phyloP scores from a whole-genome alignment of 208 protist genomes.

The Leishmania amazonensis region DNA sequence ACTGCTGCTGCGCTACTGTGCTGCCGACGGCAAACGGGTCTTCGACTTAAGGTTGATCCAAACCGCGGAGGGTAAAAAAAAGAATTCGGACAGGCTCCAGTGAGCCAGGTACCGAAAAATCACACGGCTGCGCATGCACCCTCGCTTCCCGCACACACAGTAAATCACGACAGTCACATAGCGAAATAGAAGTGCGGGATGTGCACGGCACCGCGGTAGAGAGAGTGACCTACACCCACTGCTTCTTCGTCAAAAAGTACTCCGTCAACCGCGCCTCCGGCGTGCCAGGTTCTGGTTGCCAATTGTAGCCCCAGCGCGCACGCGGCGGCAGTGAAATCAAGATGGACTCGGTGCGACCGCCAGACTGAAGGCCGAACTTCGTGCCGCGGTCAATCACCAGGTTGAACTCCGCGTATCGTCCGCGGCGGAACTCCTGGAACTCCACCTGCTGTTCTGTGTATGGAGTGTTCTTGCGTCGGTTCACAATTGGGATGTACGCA shows the following conservation, averaged over 20 bases:
- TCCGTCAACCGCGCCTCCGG: conserved; percentile 40
- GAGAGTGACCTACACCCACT: conserved; percentile 22
- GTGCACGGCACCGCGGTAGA: not conserved
- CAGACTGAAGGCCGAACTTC: conserved; percentile 87
- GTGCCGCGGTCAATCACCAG: conserved; percentile 69
- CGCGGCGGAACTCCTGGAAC: conserved; percentile 84
- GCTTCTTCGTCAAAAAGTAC: conserved; percentile 33
- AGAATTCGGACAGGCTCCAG: not conserved
- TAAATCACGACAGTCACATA: not conserved
- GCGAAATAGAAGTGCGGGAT: not conserved
- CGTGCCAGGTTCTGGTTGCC: conserved; percentile 28
- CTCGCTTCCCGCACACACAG: not conserved
- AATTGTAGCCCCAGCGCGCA: conserved; percentile 48
- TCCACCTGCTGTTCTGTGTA: conserved; percentile 51
- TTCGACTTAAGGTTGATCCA: not conserved
- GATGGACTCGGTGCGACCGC: conserved; percentile 85
- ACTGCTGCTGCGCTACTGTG: not conserved
- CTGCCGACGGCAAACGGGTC: not conserved
- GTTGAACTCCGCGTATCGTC: conserved; percentile 89
- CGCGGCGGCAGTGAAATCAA: conserved; percentile 85
- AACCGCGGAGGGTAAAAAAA: not conserved
- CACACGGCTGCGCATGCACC: not conserved
- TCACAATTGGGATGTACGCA: conserved; percentile 74
- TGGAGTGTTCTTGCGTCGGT: conserved; percentile 36
- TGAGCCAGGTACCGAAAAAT: not conserved